Evolutionary conservation across 768 basidiomycete genomes (phyloP).

Genomic region (Cantharellus anzutake): DNA sequence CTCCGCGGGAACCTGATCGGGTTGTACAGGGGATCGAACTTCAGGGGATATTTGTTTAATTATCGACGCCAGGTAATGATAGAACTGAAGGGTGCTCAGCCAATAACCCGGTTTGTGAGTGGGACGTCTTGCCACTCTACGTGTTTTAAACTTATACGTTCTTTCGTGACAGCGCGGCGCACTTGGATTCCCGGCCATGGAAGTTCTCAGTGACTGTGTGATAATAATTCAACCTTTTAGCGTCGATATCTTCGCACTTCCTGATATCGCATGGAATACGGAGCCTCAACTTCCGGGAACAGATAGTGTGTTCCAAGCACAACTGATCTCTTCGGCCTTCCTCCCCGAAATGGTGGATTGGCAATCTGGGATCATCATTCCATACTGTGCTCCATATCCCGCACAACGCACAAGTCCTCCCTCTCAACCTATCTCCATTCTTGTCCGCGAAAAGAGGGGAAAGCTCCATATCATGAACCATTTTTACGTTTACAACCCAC

Average conservation of each 20-base stretch:
- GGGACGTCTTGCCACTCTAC: too few species aligned
- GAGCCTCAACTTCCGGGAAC: not conserved
- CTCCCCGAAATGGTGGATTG: not conserved
- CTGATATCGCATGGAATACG: not conserved
- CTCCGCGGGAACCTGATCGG: not conserved
- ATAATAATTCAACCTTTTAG: not conserved
- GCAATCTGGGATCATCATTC: not conserved
- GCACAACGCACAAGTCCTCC: not conserved
- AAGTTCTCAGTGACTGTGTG: not conserved
- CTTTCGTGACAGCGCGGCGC: not conserved
- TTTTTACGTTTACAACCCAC: not conserved
- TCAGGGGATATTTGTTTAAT: not conserved
- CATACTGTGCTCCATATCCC: not conserved
- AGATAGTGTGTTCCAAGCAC: not conserved
- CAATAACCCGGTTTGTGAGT: too few species aligned
- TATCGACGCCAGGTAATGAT: not conserved
- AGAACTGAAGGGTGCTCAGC: not conserved
- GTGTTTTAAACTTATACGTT: too few species aligned
- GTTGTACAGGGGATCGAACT: not conserved
- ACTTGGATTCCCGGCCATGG: not conserved
- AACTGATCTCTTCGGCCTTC: not conserved
- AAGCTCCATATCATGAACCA: not conserved
- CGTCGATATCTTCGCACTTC: not conserved
- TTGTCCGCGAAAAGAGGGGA: not conserved
- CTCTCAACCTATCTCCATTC: not conserved